A percentile compares a stretch with the other conserved stretches of the same genome.
These are phyloP conservation scores for Brassica juncea DNA, from an alignment of 345 rosid species.

Conservation along the genomic window DNA sequence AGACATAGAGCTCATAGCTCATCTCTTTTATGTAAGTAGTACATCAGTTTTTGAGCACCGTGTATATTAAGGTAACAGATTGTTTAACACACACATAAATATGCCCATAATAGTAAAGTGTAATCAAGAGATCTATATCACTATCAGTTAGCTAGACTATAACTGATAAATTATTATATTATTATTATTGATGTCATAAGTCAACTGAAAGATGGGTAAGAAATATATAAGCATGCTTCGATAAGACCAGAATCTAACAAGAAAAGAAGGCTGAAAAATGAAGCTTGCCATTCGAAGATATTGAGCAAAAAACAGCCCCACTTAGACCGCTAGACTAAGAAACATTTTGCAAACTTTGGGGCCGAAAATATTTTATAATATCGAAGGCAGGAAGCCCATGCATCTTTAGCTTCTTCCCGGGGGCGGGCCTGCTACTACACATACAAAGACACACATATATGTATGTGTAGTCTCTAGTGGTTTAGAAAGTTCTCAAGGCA, in stretches of 20 bases:
- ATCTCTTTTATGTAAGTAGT: neutral
- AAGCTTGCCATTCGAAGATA: neutral
- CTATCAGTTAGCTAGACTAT: neutral
- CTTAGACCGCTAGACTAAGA: neutral
- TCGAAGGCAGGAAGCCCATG: neutral
- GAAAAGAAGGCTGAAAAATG: neutral
- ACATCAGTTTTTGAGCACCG: neutral
- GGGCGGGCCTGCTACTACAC: neutral
- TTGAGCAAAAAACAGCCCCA: neutral
- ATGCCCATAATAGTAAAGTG: neutral
- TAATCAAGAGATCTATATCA: slow-evolving; percentile 12
- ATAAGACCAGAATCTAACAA: neutral
- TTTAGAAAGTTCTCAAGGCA: slow-evolving; percentile 78
- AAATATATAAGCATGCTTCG: neutral
- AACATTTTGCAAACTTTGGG: neutral
- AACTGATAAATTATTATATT: neutral
- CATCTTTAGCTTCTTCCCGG: neutral
- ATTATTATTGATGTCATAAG: neutral
- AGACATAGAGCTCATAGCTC: slow-evolving; percentile 1
- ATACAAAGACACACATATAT: neutral
- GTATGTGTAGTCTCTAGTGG: slow-evolving; percentile 10
- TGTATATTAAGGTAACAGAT: neutral
- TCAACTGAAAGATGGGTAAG: neutral
- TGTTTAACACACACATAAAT: neutral
- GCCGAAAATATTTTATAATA: too few species aligned